Evolutionary conservation across 768 basidiomycete species (phyloP), one percentile per base, ranked within the genome.

Genomic region (Agrocybe pediades): DNA sequence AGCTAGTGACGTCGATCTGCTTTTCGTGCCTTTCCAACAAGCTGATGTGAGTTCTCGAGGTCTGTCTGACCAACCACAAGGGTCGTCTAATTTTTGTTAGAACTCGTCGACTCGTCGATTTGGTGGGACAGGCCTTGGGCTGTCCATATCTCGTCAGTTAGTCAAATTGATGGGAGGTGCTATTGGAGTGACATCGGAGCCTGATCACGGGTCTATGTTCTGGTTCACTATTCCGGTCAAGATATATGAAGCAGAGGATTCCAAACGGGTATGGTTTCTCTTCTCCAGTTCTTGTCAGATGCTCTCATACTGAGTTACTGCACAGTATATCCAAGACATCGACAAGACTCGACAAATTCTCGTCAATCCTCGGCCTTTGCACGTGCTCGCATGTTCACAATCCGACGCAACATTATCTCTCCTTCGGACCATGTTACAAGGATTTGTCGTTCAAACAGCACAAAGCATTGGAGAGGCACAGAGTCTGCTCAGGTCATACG

Each of bases 21-120:
- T 90, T 3, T 90, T 89, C 58, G 81, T 85, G 17, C 88, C 88
- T 8, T 90, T 90, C 59, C 85, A 86, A 58, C 88, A 90, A 68
- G 87, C 87, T 9, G 88, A 89, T 57, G 77, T 77, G 55, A 60
- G 69, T 27, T 24, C 2, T 7, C 11, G 17, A 41, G 25, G n/a
- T n/a, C n/a, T n/a, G n/a, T n/a, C n/a, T n/a, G n/a, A n/a, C n/a
- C n/a, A n/a, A n/a, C n/a, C n/a, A n/a, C n/a, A n/a, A n/a, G n/a
- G n/a, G n/a, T n/a, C n/a, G n/a, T n/a, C n/a, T n/a, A n/a, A n/a
- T 9, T 19, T 49, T 23, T 44, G 16, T 26, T 49, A 78, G 72
- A 88, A 86, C 57, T 88, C 87, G 0, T 87, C 86, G 0, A 89
- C 88, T 6, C 82, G 88, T 23, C 78, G 83, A 6, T 90, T 87